Evolutionary conservation across 2,329 filamentous ascomycete genomes (phyloP), one percentile per base, ranked within the genome.

Genomic region (Fusarium sp.): DNA sequence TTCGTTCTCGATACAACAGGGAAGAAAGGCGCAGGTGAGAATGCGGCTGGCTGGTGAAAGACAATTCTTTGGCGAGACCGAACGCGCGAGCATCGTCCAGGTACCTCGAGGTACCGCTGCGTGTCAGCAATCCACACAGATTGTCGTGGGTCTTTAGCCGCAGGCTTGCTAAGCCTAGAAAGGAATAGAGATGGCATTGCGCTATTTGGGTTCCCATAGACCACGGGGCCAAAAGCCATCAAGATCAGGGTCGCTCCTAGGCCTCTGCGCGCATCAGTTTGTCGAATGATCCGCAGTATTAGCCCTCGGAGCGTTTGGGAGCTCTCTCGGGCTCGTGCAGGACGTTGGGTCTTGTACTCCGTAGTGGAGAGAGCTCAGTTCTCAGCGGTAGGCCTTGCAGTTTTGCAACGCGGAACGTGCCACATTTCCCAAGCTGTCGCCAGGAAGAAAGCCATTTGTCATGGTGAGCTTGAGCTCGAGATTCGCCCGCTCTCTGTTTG

Each of bases 61-160:
- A 48, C 56, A 39, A 16, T 45, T 59, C 48, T 24, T 31, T 48
- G 54, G 48, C 35, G 35, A 33, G 16, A 27, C 31, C 8, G 22
- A 16, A 20, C 16, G 20, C 24, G 59, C 48, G 24, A 33, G 22
- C 20, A 20, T n/a, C 22, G 27, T 54, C 33, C 14, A 69, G 48
- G 78, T 78, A 73, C 64, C 71, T 43, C 22, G 14, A 76, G 61
- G 77, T 76, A 76, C 69, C 69, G 24, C 61, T 76, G 63, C 59
- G 60, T 78, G 68, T 76, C 70, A 79, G 66, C 68, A 77, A 73
- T 64, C 60, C 68, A 61, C 65, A 39, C 63, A 52, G 59, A 67
- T 68, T 65, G 37, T 64, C 68, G 66, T 71, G 68, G 48, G 59
- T 69, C 57, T 67, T 66, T 70, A 66, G 66, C 65, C 52, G 60